Percentiles rank a stretch among this genome's conserved stretches.
Conservation (phyloP, 345 rosid genomes). For the Psidium friedrichsthalianum region DNA sequence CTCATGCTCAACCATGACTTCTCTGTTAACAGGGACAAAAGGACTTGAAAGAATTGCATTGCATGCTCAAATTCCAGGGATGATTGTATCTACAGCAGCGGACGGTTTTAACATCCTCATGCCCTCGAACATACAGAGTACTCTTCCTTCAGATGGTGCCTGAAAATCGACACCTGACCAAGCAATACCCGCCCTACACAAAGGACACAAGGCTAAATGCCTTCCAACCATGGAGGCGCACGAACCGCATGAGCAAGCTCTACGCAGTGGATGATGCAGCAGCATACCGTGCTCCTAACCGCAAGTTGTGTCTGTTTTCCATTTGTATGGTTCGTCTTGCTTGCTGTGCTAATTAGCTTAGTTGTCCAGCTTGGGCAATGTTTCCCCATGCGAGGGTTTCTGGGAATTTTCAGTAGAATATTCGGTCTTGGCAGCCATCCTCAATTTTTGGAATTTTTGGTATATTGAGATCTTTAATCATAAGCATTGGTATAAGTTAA, state of each 20-base stretch:
- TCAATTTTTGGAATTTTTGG: neutral
- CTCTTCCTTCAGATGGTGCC: constrained; percentile 53
- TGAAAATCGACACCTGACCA: neutral
- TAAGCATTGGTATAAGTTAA: neutral
- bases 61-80: constrained; percentile 89
- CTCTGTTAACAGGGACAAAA: constrained; percentile 61
- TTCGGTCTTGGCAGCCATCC: neutral
- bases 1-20: neutral
- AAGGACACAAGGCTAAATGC: neutral
- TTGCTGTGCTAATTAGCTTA: neutral
- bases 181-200: neutral
- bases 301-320: neutral
- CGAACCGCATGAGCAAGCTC: neutral
- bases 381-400: neutral
- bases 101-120: constrained; percentile 87
- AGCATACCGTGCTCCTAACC: neutral
- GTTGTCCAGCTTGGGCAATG: neutral
- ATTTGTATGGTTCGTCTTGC: neutral
- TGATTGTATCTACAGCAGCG: constrained; percentile 70
- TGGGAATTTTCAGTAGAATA: neutral
- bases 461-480: neutral
- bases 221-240: neutral
- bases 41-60: constrained; percentile 90
- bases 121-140: constrained; percentile 87
- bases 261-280: neutral